phyloP scores from a whole-genome alignment of 768 basidiomycete species.

The Sistotremastrum suecicum region DNA sequence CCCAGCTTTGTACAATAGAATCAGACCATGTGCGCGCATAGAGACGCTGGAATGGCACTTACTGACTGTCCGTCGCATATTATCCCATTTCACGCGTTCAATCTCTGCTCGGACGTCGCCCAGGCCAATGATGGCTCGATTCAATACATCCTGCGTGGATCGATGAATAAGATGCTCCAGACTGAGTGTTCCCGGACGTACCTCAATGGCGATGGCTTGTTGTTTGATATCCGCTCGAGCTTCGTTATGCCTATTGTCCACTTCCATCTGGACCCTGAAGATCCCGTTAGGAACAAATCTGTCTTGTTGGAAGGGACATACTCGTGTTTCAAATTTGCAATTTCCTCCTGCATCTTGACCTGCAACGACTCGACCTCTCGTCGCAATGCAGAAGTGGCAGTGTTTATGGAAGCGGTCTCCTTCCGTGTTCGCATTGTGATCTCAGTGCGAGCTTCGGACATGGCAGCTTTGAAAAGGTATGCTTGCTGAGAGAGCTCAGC shows the following conservation, averaged over 20 bases:
- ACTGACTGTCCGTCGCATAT: constrained; percentile 75
- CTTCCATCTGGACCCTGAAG: constrained; percentile 84
- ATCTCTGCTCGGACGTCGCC: constrained; percentile 71
- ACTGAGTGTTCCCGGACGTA: constrained; percentile 15
- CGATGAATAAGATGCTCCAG: background rate
- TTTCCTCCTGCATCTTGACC: constrained; percentile 88
- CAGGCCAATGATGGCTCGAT: constrained; percentile 56
- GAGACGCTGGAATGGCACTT: constrained; percentile 15
- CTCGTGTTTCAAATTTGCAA: constrained; percentile 87
- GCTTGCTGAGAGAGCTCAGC: constrained; percentile 51
- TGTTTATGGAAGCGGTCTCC: constrained; percentile 70
- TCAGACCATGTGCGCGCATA: background rate
- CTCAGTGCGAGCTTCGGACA: constrained; percentile 82
- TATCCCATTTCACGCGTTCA: constrained; percentile 82
- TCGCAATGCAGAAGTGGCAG: constrained; percentile 60
- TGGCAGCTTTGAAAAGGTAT: constrained; percentile 85
- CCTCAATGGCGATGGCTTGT: constrained; percentile 77
- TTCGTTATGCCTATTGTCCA: constrained; percentile 89
- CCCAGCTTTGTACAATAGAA: constrained; percentile 27
- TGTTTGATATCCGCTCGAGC: constrained; percentile 70
- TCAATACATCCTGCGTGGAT: constrained; percentile 47
- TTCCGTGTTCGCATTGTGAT: constrained; percentile 70
- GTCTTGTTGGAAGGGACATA: constrained; percentile 23
- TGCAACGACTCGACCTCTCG: constrained; percentile 77
- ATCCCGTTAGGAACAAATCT: constrained; percentile 1